Evolutionary conservation across 495 filamentous ascomycete genomes (phyloP).

Genomic region (Aspergillus incahuasiensis): DNA sequence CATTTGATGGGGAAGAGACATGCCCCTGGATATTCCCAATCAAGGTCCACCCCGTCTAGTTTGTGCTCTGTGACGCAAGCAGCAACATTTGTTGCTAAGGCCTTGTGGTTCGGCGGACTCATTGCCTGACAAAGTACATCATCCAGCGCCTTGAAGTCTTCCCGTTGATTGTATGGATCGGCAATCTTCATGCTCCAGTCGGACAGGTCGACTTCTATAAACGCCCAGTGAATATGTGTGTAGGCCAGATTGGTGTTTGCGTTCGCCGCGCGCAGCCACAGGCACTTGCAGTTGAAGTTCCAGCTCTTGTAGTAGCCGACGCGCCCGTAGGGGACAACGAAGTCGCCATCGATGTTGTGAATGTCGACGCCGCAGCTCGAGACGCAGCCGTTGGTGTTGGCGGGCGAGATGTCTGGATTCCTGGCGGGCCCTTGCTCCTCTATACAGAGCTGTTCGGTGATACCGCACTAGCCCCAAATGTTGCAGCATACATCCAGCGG

Average conservation of each 20-base stretch:
- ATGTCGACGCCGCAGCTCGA: constrained; percentile 2
- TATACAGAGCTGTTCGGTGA: background rate
- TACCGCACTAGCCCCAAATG: too few relatives aligned
- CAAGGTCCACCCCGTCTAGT: constrained; percentile 38
- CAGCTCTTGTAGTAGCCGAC: constrained; percentile 1
- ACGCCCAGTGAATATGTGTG: constrained; percentile 44
- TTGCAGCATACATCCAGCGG: constrained; percentile 33
- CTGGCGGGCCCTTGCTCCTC: constrained; percentile 2
- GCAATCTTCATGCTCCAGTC: constrained; percentile 24
- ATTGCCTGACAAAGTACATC: constrained; percentile 34
- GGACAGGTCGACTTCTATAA: constrained; percentile 25
- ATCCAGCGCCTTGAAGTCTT: constrained; percentile 19
- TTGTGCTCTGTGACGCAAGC: constrained; percentile 26
- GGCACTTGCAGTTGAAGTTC: constrained; percentile 17
- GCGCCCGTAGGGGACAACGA: background rate
- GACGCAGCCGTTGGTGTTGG: background rate
- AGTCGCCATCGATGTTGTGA: background rate
- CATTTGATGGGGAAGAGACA: background rate
- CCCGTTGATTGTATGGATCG: constrained; percentile 16
- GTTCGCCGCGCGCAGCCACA: constrained; percentile 14
- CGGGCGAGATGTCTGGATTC: background rate
- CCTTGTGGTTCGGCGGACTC: constrained; percentile 27
- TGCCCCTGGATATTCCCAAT: constrained; percentile 38
- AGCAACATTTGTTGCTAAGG: constrained; percentile 31
- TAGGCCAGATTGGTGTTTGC: constrained; percentile 21